Conservation (phyloP, 345 rosid genomes). For the Excoecaria cochinchinensis region DNA sequence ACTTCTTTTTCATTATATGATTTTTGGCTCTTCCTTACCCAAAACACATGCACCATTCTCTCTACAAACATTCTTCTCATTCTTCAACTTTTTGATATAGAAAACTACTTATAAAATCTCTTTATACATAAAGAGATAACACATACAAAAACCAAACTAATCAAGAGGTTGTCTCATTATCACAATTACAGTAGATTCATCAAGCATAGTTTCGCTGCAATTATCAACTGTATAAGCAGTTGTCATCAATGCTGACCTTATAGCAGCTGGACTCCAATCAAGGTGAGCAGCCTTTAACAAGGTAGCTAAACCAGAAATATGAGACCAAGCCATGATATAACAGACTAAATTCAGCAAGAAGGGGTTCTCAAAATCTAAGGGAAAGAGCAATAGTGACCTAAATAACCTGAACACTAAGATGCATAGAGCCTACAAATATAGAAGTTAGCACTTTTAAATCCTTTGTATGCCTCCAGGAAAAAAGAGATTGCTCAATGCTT, state of each 20-base stretch:
- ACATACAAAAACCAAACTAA: slow-evolving; percentile 26
- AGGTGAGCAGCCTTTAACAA: slow-evolving; percentile 35
- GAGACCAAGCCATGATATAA: slow-evolving; percentile 40
- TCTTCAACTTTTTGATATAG: slow-evolving; percentile 32
- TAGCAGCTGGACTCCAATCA: slow-evolving; percentile 34
- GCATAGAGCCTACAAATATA: too few relatives aligned
- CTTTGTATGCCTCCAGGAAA: too few relatives aligned
- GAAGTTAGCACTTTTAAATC: too few relatives aligned
- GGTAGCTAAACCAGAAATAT: slow-evolving; percentile 36
- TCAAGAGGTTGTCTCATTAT: slow-evolving; percentile 88
- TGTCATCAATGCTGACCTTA: slow-evolving; percentile 36
- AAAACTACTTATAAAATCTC: slow-evolving; percentile 30
- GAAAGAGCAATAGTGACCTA: too few relatives aligned
- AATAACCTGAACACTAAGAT: too few relatives aligned
- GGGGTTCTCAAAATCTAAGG: too few relatives aligned
- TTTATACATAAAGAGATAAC: slow-evolving; percentile 8
- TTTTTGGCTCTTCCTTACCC: slow-evolving; percentile 8
- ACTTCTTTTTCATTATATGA: slow-evolving; percentile 8
- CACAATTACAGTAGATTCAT: slow-evolving; percentile 40
- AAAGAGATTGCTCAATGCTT: too few relatives aligned
- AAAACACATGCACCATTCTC: background rate
- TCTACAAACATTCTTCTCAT: background rate
- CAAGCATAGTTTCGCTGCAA: slow-evolving; percentile 28
- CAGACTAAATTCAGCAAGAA: too few relatives aligned
- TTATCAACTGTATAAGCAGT: slow-evolving; percentile 37